Evolutionary conservation across 345 rosid genomes (phyloP).

Genomic region (Diplotaxis tenuifolia): DNA sequence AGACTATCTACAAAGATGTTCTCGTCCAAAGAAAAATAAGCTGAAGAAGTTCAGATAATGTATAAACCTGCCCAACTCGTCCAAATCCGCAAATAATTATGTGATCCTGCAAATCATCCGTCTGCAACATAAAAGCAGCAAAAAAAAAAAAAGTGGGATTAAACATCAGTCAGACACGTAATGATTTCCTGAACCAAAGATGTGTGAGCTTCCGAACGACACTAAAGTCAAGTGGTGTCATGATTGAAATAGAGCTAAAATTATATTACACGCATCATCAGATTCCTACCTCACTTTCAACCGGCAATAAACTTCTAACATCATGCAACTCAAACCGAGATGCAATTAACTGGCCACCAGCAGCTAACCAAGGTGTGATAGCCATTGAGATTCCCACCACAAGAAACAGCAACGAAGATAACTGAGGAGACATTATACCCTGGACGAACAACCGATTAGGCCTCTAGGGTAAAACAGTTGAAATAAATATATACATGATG

Average conservation of each 20-base stretch:
- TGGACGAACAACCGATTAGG: conserved; percentile 37
- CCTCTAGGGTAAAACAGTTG: not conserved
- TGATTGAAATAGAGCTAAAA: not conserved
- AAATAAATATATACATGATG: too few relatives aligned
- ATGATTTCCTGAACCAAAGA: not conserved
- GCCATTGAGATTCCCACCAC: conserved; percentile 99
- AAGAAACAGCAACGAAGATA: conserved; percentile 90
- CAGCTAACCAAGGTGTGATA: conserved; percentile 95
- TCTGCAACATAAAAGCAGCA: conserved; percentile 50
- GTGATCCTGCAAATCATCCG: conserved; percentile 97
- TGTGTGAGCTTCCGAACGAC: not conserved
- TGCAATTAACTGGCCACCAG: conserved; percentile 97
- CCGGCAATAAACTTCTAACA: conserved; percentile 91
- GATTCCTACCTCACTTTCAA: conserved; percentile 85
- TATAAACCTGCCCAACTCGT: conserved; percentile 88
- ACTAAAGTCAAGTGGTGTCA: conserved; percentile 9
- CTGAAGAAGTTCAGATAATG: not conserved
- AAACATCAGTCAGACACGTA: conserved; percentile 3
- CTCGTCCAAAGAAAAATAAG: not conserved
- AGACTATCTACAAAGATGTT: not conserved
- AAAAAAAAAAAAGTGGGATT: conserved; percentile 26
- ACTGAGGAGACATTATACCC: conserved; percentile 85
- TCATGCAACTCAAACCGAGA: conserved; percentile 96
- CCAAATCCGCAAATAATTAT: conserved; percentile 96
- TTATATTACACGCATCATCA: not conserved